phyloP scores from a whole-genome alignment of 768 basidiomycete genomes.

The Termitomyces sp. region DNA sequence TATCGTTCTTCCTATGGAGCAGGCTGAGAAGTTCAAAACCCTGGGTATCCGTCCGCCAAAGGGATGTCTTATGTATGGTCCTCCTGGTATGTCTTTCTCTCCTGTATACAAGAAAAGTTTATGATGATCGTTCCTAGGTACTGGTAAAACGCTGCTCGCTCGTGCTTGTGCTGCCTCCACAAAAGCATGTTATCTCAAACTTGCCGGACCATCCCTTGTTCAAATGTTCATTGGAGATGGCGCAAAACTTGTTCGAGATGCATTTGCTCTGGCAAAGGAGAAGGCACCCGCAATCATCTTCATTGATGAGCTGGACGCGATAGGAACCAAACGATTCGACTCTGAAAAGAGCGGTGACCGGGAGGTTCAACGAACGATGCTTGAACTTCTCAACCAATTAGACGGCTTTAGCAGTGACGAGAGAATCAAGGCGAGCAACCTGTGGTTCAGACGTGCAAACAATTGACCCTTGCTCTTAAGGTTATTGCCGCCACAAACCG shows the following conservation, averaged over 20 bases:
- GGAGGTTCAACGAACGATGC: conserved; percentile 99
- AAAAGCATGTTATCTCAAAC: conserved; percentile 95
- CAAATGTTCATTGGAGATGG: conserved; percentile 99
- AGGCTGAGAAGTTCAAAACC: conserved; percentile 97
- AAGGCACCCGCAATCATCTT: conserved; percentile 99
- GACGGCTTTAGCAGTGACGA: conserved; percentile 98
- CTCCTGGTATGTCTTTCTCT: conserved; percentile 62
- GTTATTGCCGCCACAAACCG: conserved; percentile 99
- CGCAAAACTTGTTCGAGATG: conserved; percentile 97
- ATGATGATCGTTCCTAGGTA: conserved; percentile 37
- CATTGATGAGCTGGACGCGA: conserved; percentile 98
- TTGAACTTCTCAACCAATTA: conserved; percentile 95
- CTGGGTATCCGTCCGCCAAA: conserved; percentile 98
- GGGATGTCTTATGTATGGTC: conserved; percentile 98
- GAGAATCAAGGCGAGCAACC: conserved; percentile 77
- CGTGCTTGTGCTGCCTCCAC: conserved; percentile 98
- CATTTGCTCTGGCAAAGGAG: conserved; percentile 96
- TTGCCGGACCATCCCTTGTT: conserved; percentile 95
- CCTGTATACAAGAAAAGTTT: not conserved
- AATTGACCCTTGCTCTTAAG: conserved; percentile 31
- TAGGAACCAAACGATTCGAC: conserved; percentile 97
- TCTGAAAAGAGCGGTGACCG: conserved; percentile 98
- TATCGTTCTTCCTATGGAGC: conserved; percentile 97
- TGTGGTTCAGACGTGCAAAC: not conserved
- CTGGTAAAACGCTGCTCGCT: conserved; percentile 96